Evolutionary conservation across 2,329 filamentous ascomycete genomes (phyloP), one percentile per base, ranked within the genome.

Genomic region (Botrytis pseudocinerea): DNA sequence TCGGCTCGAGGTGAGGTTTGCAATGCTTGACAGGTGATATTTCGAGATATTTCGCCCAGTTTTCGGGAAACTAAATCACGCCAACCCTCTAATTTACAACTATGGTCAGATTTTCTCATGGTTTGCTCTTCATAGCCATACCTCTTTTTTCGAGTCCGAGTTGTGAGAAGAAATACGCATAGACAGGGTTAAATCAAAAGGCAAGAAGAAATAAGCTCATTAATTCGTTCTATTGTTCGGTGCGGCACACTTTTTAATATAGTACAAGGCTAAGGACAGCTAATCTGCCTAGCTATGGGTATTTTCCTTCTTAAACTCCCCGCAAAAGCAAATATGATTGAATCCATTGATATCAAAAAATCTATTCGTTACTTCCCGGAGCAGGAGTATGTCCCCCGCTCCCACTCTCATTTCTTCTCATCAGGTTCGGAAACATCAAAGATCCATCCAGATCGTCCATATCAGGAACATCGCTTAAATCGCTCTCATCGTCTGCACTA

Each of bases 401-500:
- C 5, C 35, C 66, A 35, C 65, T 69, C 35, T 28, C 71, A 42
- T 28, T 44, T 38, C 64, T 61, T 22, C 64, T 72, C 42, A 74
- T 62, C 20, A 77, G 46, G 44, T 74, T 75, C 9, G 76, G 76
- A 54, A 77, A 77, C n/a, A 77, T 74, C 54, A 61, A 73, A 32
- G 51, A 60, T 38, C 70, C 51, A 51, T 78, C 77, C 28, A 75
- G 59, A 68, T 80, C 80, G 70, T 81, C 79, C 77, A 80, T 79
- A 72, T 80, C 79, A 28, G 80, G 80, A 20, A 87, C 80, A 77
- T 87, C 86, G 73, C 85, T 87, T 3, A 88, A 80, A 79, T 88
- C 86, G 75, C 85, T 87, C 75, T 87, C 86, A 73, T 87, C 86
- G 76, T 88, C 86, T 0, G 85, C 86, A 76, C 82, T 83, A 73